Base-by-base conservation (phyloP, 1,139 yeast species). In the Meyerozyma smithsonii region DNA sequence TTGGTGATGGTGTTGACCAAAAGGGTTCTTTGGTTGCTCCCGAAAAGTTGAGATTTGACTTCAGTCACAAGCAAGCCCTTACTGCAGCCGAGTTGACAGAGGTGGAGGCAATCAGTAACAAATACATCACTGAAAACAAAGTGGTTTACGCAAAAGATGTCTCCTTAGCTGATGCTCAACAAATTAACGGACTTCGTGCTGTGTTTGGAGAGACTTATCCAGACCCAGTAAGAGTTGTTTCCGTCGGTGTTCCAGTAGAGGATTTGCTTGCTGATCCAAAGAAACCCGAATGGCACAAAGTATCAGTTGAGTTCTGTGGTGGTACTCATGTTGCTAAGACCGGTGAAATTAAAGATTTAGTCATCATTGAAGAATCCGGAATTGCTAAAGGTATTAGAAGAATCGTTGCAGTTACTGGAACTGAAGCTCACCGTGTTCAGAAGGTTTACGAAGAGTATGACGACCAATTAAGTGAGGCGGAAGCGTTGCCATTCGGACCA, bases 161-260 rank as follows among this genome's bases (percentile, higher is more conserved):
- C 45, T 68, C 84, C 12, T 75, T 94, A 48, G 75, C 71, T 15
- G 59, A 66, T 44, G 98, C 97, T 30, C 79, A 77, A 54, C 66
- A 76, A 40, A 90, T 92, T 52, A 67, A 65, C 49, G 95, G 97
- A 20, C 81, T 94, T 41, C 86, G 98, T 66, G 98, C 98, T 40
- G 98, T 92, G 34, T 94, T 92, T 57, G 98, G 98, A 54, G 99
- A 92, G 72, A 88, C 96, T 4, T 92, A 92, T 59, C 99, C 99
- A 32, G 97, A 92, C 58, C 99, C 98, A 36, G 99, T 92, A 26
- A 81, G 98, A 61, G 98, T 92, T 51, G 97, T 92, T 41, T 86
- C 96, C 28, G 86, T 94, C 55, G 99, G 99, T 58, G 84, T 78
- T 35, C 80, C 96, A 36, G 87, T 94, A 38, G 92, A 86, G 18